Percentiles rank a stretch among this genome's conserved stretches.
These are phyloP conservation scores for Artomyces pyxidatus DNA, from an alignment of 768 basidiomycete species.

Conservation along the genomic window DNA sequence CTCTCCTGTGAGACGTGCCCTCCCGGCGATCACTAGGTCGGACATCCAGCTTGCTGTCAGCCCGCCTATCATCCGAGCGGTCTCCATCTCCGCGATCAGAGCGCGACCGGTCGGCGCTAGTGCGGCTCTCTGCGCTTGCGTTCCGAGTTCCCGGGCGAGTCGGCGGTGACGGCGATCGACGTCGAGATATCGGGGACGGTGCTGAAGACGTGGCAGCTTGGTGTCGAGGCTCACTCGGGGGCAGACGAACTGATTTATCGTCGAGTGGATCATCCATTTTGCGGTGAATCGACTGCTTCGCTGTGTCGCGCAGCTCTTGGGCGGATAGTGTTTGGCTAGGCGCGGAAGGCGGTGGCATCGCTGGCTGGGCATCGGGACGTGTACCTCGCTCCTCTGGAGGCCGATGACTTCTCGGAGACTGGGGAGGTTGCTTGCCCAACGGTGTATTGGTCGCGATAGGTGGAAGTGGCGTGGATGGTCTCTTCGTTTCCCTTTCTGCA, in stretches of 20 bases:
- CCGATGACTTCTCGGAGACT: constrained; percentile 32
- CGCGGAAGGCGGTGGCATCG: constrained; percentile 70
- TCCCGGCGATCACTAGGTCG: constrained; percentile 23
- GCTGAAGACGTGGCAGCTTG: constrained; percentile 40
- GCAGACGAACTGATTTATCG: constrained; percentile 15
- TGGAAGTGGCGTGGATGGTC: constrained; percentile 14
- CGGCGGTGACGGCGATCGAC: constrained; percentile 57
- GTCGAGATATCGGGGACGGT: constrained; percentile 46
- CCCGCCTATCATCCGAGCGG: constrained; percentile 41
- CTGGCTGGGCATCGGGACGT: constrained; percentile 31
- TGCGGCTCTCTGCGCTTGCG: constrained; percentile 63
- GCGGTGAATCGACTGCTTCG: constrained; percentile 45
- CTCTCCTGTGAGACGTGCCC: constrained; percentile 34
- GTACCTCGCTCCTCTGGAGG: constrained; percentile 32
- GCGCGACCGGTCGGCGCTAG: constrained; percentile 55
- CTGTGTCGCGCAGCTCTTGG: constrained; percentile 74
- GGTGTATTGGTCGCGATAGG: constrained; percentile 8
- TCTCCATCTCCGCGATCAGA: constrained; percentile 44
- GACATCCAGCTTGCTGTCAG: constrained; percentile 38
- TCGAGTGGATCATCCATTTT: constrained; percentile 34
- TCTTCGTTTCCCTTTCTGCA: neutral
- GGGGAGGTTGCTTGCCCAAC: constrained; percentile 26
- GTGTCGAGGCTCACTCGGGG: constrained; percentile 31
- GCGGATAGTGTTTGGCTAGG: constrained; percentile 76
- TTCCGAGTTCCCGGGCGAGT: constrained; percentile 64